These are phyloP conservation scores for Aspergillus diversus DNA, from an alignment of 495 filamentous ascomycete genomes.

Conservation along the genomic window DNA sequence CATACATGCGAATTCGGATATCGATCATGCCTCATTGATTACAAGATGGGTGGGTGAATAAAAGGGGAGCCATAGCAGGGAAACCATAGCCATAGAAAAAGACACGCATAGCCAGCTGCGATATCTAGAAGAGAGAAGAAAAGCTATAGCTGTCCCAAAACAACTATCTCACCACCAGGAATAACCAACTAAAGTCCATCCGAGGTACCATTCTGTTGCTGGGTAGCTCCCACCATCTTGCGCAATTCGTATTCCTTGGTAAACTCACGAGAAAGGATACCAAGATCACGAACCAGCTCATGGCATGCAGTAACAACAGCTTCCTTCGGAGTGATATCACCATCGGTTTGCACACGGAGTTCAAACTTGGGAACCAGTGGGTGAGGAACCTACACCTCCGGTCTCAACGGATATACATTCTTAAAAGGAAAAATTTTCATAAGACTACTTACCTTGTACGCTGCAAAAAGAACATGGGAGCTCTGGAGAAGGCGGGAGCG, in stretches of 20 bases:
- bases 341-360: slow-evolving; percentile 92
- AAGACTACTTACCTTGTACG: slow-evolving; percentile 70
- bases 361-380: slow-evolving; percentile 84
- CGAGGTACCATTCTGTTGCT: slow-evolving; percentile 40
- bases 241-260: slow-evolving; percentile 94
- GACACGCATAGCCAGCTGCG: slow-evolving; percentile 29
- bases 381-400: slow-evolving; percentile 65
- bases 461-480: slow-evolving; percentile 79
- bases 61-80: not conserved
- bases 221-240: slow-evolving; percentile 75
- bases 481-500: slow-evolving; percentile 78
- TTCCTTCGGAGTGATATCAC: slow-evolving; percentile 79
- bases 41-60: slow-evolving; percentile 5
- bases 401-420: slow-evolving; percentile 17
- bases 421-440: not conserved
- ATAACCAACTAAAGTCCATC: slow-evolving; percentile 27
- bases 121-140: slow-evolving; percentile 13
- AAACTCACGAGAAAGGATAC: slow-evolving; percentile 79
- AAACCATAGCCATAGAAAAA: slow-evolving; percentile 1
- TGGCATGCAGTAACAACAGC: slow-evolving; percentile 79
- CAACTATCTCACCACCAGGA: not conserved
- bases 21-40: slow-evolving; percentile 12
- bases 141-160: not conserved
- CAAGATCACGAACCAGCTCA: slow-evolving; percentile 76
- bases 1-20: slow-evolving; percentile 16